Evolutionary conservation across 129 eudicot genomes (phyloP).

Genomic region (Arctium lappa): DNA sequence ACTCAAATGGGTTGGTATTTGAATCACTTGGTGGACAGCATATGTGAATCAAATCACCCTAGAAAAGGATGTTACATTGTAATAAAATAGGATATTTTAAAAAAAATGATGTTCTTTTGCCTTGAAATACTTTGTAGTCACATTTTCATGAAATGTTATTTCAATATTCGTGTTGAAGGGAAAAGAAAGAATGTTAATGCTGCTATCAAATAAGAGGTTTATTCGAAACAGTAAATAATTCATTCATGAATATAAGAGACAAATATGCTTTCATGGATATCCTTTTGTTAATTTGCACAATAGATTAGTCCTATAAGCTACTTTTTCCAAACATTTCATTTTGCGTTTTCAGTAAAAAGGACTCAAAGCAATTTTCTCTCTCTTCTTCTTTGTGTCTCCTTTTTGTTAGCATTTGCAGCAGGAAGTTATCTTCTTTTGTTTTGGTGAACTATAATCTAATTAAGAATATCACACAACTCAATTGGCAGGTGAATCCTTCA

Average conservation of each 20-base stretch:
- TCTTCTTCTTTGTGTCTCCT: not conserved
- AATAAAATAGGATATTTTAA: not conserved
- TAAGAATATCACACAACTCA: conserved; percentile 1
- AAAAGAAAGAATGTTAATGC: not conserved
- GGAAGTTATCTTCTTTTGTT: conserved; percentile 3
- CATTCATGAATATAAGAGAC: not conserved
- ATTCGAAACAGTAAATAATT: not conserved
- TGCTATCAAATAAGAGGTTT: not conserved
- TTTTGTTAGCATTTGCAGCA: not conserved
- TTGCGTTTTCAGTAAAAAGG: not conserved
- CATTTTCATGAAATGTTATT: not conserved
- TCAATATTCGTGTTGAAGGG: not conserved
- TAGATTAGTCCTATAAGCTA: not conserved
- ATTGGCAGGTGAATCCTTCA: conserved; percentile 82
- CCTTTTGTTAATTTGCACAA: not conserved
- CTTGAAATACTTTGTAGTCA: not conserved
- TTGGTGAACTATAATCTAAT: conserved; percentile 11
- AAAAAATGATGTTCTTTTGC: not conserved
- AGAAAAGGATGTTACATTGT: not conserved
- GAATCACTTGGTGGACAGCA: not conserved
- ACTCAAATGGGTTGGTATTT: not conserved
- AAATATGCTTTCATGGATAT: not conserved
- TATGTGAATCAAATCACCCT: not conserved
- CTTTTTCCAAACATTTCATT: not conserved
- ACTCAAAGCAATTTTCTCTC: not conserved